Conservation (phyloP, 345 rosid species). For the Kernera saxatilis region DNA sequence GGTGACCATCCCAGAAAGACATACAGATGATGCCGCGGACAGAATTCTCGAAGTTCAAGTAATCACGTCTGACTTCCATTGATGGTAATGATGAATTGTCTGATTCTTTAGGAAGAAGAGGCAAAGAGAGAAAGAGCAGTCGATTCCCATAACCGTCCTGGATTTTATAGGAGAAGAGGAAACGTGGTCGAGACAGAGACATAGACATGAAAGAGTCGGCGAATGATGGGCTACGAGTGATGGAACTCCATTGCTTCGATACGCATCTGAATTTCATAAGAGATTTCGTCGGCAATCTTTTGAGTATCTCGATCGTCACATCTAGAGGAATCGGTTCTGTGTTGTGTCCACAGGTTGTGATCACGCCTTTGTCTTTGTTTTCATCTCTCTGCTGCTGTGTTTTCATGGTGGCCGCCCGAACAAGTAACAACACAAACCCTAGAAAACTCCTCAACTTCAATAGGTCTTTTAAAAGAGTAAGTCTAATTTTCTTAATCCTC, state of each 20-base stretch:
- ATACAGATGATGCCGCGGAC: not conserved
- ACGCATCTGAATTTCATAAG: not conserved
- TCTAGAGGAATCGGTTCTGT: not conserved
- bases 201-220: not conserved
- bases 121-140: not conserved
- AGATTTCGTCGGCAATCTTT: not conserved
- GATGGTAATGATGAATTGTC: not conserved
- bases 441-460: not conserved
- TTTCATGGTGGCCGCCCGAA: not conserved
- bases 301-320: not conserved
- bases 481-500: too few relatives aligned
- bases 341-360: not conserved
- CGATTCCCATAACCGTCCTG: not conserved
- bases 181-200: not conserved
- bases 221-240: not conserved
- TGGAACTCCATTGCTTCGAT: not conserved
- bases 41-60: not conserved
- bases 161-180: not conserved
- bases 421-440: not conserved
- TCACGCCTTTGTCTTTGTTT: not conserved
- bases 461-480: too few relatives aligned
- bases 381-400: not conserved
- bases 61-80: not conserved
- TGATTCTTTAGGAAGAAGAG: not conserved
- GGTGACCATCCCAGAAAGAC: not conserved